Evolutionary conservation across 345 rosid species (phyloP).

Genomic region (Eucalyptus marginata): DNA sequence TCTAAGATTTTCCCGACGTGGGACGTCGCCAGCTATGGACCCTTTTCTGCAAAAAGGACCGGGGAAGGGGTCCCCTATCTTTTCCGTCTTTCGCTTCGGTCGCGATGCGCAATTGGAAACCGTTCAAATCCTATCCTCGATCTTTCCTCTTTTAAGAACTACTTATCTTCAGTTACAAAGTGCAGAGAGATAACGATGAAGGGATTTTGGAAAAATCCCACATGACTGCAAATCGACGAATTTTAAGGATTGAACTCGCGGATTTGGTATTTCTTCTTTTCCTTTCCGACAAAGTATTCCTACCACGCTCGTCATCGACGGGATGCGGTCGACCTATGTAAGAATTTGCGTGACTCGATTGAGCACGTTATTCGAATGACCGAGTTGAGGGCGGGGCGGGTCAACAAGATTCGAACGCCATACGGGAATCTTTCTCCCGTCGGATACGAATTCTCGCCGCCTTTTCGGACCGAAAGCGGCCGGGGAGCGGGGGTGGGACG

Average conservation of each 20-base stretch:
- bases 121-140: neutral
- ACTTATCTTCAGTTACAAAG: neutral
- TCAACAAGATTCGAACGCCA: neutral
- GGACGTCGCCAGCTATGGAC: neutral
- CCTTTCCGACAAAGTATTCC: neutral
- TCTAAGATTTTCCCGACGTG: neutral
- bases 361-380: neutral
- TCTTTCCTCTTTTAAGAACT: too few relatives aligned
- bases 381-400: neutral
- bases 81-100: neutral
- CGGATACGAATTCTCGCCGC: neutral
- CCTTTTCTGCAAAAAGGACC: neutral
- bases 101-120: neutral
- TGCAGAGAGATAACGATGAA: neutral
- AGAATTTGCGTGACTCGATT: neutral
- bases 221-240: neutral
- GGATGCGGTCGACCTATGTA: neutral
- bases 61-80: neutral
- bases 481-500: neutral
- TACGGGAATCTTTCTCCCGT: neutral
- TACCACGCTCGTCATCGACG: neutral
- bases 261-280: neutral
- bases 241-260: neutral
- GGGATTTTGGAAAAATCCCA: neutral
- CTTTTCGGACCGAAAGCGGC: neutral